Base-by-base conservation (phyloP, 805 yeast genomes). In the Starmerella apis region DNA sequence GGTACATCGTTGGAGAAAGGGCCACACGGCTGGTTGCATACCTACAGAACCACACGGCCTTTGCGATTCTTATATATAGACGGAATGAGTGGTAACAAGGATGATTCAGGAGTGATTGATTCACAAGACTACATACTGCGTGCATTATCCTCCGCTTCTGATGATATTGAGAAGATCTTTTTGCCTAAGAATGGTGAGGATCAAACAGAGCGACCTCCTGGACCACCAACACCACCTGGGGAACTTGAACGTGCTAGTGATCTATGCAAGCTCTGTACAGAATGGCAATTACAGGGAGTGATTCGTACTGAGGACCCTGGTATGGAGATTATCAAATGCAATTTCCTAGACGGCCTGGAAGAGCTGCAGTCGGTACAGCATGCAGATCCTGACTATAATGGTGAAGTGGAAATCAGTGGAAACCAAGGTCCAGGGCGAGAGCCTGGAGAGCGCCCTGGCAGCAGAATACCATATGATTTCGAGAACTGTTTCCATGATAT, bases 51-150 rank as follows among this genome's bases (percentile, higher is more conserved):
- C 4, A 19, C 24, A 9, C 13, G 14, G 23, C 33, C 32, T n/a
- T 23, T 41, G 4, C 22, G 24, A 3, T 16, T 41, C n/a, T 19
- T 41, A 4, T 41, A 25, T 23, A 1, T 41, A 11, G 33, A 41
- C 24, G 44, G 44, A 2, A 25, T 41, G 44, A 41, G 44, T 16
- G 44, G 33, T n/a, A 41, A 41, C 23, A 41, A 41, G 6, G 44
- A 41, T 10, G 44, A 27, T 16, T 27, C 44, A 8, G 44, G 44
- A 1, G 44, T 41, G 1, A 41, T 25, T 27, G 44, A 41, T 16
- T 7, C 44, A 1, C 44, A 41, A 32, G 44, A 41, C 44, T 41
- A 27, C 24, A 41, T 41, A 18, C 44, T 41, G 20, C 44, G 44
- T 8, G 44, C 44, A 1, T 38, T 24, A 23, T n/a, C 28, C 27